A percentile compares a stretch with the other conserved stretches of the same genome.
phyloP scores from a whole-genome alignment of 352 stramenopile genomes.

The Phytophthora pinifolia region DNA sequence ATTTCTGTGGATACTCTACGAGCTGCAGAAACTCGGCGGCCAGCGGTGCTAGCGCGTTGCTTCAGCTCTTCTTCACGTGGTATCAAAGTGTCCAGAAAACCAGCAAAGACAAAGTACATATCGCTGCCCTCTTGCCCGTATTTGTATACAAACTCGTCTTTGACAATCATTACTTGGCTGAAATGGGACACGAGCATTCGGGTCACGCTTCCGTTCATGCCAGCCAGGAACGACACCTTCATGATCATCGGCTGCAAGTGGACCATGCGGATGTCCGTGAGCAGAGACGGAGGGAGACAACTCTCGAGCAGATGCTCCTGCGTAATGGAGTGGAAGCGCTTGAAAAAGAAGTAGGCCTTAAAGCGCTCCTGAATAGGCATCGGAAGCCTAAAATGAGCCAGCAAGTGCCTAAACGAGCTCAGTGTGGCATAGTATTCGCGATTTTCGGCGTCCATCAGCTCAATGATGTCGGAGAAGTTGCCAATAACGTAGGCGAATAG shows the following conservation, averaged over 20 bases:
- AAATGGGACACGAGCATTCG: constrained; percentile 75
- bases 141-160: constrained; percentile 65
- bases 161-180: constrained; percentile 58
- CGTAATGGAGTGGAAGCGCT: constrained; percentile 71
- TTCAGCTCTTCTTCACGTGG: constrained; percentile 34
- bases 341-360: constrained; percentile 75
- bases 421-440: constrained; percentile 62
- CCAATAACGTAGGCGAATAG: constrained; percentile 75
- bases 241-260: constrained; percentile 69
- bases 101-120: constrained; percentile 81
- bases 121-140: constrained; percentile 62
- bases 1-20: constrained; percentile 2
- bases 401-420: constrained; percentile 50
- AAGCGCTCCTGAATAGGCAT: constrained; percentile 43
- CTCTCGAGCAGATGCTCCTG: constrained; percentile 64
- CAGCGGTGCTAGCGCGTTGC: constrained; percentile 3
- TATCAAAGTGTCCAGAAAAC: constrained; percentile 48
- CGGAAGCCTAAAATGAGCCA: constrained; percentile 58
- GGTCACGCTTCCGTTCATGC: constrained; percentile 57
- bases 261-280: constrained; percentile 70
- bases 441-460: constrained; percentile 71
- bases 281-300: constrained; percentile 62
- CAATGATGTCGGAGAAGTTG: constrained; percentile 68
- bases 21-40: constrained; percentile 2
- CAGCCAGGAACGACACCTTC: constrained; percentile 61